Base-by-base conservation (phyloP, 192 early-diverging fungal species). In the Umbelopsis sp. region DNA sequence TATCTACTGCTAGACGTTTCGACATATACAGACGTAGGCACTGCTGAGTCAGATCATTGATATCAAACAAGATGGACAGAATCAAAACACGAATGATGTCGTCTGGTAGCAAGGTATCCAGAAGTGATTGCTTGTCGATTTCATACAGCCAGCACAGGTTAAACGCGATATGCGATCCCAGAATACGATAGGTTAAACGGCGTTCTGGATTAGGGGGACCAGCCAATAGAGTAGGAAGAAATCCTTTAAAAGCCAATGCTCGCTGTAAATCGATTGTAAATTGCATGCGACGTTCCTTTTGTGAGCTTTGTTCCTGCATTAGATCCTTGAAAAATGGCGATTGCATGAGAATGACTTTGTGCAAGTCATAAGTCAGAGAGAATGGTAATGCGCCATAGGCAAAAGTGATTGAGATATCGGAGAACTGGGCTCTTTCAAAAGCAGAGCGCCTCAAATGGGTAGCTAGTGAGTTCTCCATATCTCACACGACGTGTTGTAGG, bases 401-500 rank as follows among this genome's bases (percentile, higher is more conserved):
- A 32, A 78, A 78, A 20, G 62, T 70, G 21, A 78, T 49, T 14
- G 72, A 71, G 2, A 78, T 26, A 65, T 78, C 77, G n/a, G 72
- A 68, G 53, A 71, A 78, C 6, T 74, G 51, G 0, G 77, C 73
- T 10, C 74, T 70, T 22, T 78, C 69, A 59, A 78, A 78, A 68
- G 74, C 74, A 26, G 32, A 47, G 14, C 73, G 51, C 21, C 71
- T 51, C 3, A 78, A 26, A 59, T 74, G 73, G 8, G 31, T 17
- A 11, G 56, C 56, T 31, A 62, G 34, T 12, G 56, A 62, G 29
- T 20, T 32, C 7, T 34, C 31, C 56, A 62, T 49, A 49, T 62
- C 34, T 26, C 11, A 32, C 34, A 26, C 29, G 8, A 11, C 12
- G 1, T 34, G 56, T 12, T 32, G 31, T 14, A 32, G 14, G 14